Evolutionary conservation across 208 protist species (phyloP), one percentile per base, ranked within the genome.

Genomic region (Zelonia costaricensis): DNA sequence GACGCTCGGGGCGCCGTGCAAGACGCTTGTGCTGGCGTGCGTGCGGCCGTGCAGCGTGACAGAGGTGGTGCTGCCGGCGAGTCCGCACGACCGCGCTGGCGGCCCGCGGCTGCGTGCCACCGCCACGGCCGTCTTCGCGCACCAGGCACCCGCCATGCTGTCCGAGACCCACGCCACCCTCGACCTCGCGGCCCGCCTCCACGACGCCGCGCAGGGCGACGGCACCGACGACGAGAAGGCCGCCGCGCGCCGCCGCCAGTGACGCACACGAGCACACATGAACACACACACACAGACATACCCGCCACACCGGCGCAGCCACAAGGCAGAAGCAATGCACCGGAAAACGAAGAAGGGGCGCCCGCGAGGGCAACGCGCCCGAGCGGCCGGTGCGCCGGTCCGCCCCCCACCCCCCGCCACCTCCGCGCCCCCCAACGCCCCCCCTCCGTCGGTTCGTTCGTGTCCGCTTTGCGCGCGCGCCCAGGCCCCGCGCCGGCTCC

Each of bases 21-120:
- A 69, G 40, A 79, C 80, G 42, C 65, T 93, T 20, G 71, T 92
- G 42, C 62, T 96, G 33, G 74, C 86, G 4, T 94, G 88, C 53
- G 66, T 96, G 31, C 86, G 78, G 67, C 83, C 89, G 43, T 77
- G 70, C 70, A 33, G 45, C 35, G 56, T 71, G 57, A 27, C 60
- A 2, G 76, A 77, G 70, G 60, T 67, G 51, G 64, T 64, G 62
- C 35, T 72, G 60, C 71, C 71, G 36, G 47, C 53, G 15, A 52
- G 53, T 57, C 23, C 60, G 62, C 39, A 48, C 18, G 55, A 57
- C 28, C 23, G 39, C 28, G 55, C 25, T 7, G 51, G 48, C 9
- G 45, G 45, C 42, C 42, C 43, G 46, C 67, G 53, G 9, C 22
- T 31, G 57, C 65, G 39, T 9, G 66, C 48, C 33, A 9, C 42